Evolutionary conservation across 2,329 filamentous ascomycete genomes (phyloP).

Genomic region (Epichloe coenophiala): DNA sequence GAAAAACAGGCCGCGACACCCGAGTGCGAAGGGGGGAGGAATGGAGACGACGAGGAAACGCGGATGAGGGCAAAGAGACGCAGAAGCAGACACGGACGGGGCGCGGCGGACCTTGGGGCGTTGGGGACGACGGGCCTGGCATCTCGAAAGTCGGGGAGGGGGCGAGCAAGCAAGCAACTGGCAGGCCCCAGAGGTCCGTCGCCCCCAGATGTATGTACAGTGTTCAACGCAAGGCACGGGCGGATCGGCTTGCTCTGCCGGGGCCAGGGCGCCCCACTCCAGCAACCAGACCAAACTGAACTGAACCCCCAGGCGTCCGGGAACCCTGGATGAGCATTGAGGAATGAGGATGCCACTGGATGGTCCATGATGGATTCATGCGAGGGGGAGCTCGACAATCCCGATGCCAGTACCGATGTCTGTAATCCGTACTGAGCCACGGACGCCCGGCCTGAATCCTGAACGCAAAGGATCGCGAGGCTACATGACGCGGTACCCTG

Average conservation of each 20-base stretch:
- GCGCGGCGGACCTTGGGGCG: constrained; percentile 2
- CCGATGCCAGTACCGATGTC: too few species aligned
- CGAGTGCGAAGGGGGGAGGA: neutral
- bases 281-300: neutral
- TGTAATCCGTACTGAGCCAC: too few species aligned
- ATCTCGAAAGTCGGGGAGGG: constrained; percentile 4
- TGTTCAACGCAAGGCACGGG: constrained; percentile 5
- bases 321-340: too few species aligned
- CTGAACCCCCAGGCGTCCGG: neutral
- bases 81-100: constrained; percentile 6
- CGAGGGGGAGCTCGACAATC: too few species aligned
- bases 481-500: too few species aligned
- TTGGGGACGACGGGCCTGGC: constrained; percentile 1
- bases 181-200: neutral
- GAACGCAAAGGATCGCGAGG: too few species aligned
- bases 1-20: neutral
- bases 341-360: too few species aligned
- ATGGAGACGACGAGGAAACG: neutral
- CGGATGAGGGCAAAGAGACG: constrained; percentile 2
- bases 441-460: too few species aligned
- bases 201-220: too few species aligned
- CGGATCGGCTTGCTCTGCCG: constrained; percentile 6
- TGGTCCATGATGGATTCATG: too few species aligned
- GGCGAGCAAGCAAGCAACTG: constrained; percentile 1
- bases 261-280: constrained; percentile 1